Evolutionary conservation across 352 stramenopile species (phyloP), one percentile per base, ranked within the genome.

Genomic region (Globisporangium orthogonon): DNA sequence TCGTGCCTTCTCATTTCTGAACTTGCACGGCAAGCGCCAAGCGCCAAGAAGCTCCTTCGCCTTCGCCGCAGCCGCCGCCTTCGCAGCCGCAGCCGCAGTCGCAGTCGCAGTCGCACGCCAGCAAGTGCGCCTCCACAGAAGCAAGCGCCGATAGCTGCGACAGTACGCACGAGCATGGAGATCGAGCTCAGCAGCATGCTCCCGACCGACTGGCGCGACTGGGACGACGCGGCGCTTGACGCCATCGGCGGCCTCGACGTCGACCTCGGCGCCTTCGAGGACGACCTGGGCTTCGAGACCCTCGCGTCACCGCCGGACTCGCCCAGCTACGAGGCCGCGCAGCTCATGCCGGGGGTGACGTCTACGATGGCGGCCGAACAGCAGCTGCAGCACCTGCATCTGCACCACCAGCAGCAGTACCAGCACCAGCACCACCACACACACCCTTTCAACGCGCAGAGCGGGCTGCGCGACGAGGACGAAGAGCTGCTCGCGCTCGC

Each of bases 281-380:
- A 90, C 51, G 76, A 85, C 54, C 84, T 87, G 62, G 68, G 85
- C 43, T 48, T 48, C 46, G 76, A 85, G 49, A 58, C 48, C n/a
- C 40, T 50, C 60, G 61, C 52, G 52, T 56, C 56, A 23, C 59
- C 67, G 40, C 63, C 70, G 3, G 54, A 73, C 47, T 77, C 65
- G 57, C 65, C 66, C 11, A 54, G 68, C 15, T 78, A 72, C 51
- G 33, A 17, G 10, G n/a, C 33, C 6, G 17, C 49, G 7, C 3
- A 4, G 4, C 14, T 30, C 4, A 7, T 18, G 11, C 9, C 28
- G 28, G 7, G 13, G 43, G 14, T 48, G 29, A 23, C 31, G 49
- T 31, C 49, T 1, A 15, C 37, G 30, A 41, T 54, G 49, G 14
- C n/a, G 30, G 18, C 43, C n/a, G 43, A 48, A 11, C 43, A 71